phyloP scores from a whole-genome alignment of 495 filamentous ascomycete genomes.

The Parathielavia hyrcaniae region DNA sequence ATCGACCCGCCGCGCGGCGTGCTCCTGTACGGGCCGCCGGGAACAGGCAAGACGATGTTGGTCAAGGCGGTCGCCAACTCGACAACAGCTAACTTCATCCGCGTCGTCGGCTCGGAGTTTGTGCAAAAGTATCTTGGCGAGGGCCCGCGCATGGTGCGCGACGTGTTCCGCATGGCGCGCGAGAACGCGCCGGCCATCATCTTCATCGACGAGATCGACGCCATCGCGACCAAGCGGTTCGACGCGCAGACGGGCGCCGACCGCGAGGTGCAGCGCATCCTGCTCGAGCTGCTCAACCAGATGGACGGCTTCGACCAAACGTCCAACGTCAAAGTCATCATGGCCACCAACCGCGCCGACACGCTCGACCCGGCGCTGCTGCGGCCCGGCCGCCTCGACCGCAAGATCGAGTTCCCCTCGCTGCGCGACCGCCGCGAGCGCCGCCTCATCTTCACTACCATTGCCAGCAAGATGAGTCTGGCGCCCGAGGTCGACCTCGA shows the following conservation, averaged over 20 bases:
- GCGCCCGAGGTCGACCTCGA: constrained; percentile 95
- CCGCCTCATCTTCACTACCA: constrained; percentile 91
- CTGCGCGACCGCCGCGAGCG: constrained; percentile 88
- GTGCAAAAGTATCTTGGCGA: constrained; percentile 98
- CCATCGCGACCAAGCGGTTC: constrained; percentile 97
- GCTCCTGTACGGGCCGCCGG: constrained; percentile 89
- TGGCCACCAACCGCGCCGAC: constrained; percentile 98
- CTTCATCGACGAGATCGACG: constrained; percentile 99
- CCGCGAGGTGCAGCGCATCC: constrained; percentile 94
- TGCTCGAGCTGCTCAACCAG: constrained; percentile 95
- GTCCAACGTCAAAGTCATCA: constrained; percentile 98
- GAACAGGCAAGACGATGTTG: constrained; percentile 98
- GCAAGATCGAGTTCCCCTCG: constrained; percentile 96
- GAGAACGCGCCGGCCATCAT: constrained; percentile 98
- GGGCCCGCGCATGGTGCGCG: constrained; percentile 95
- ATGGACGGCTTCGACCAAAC: constrained; percentile 99
- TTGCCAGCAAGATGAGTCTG: constrained; percentile 92
- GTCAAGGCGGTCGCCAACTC: constrained; percentile 98
- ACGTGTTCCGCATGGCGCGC: constrained; percentile 97
- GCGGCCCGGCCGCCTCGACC: constrained; percentile 87
- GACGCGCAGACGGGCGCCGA: constrained; percentile 97
- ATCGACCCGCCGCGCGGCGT: constrained; percentile 97
- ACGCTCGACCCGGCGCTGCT: constrained; percentile 92
- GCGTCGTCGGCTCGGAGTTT: constrained; percentile 95
- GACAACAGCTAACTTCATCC: constrained; percentile 96